Base-by-base conservation (phyloP, 1,139 yeast genomes). In the Barnettozyma hawaiiensis region DNA sequence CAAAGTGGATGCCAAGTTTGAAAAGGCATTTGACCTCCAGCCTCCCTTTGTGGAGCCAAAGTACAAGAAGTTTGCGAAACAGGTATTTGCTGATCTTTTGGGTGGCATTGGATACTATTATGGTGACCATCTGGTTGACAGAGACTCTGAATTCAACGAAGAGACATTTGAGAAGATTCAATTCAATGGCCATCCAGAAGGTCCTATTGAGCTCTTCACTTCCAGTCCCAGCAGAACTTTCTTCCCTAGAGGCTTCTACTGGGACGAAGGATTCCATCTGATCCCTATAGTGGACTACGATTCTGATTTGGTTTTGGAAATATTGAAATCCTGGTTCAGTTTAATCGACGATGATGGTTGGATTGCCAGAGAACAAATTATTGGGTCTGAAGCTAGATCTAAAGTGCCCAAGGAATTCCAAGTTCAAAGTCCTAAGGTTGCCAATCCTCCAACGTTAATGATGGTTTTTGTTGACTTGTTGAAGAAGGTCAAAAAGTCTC, bases 261-360 rank as follows among this genome's bases (percentile, higher is more conserved):
- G 99, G 99, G 99, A 94, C 63, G 98, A 94, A 65, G 99, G 99
- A 0, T 92, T 92, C 64, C 96, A 92, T 61, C 69, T 92, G 49
- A 69, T 90, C 32, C 96, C 96, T 4, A 68, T 92, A 29, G 63
- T 86, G 50, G 81, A 83, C 41, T 90, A 83, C 60, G 98, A 92
- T 61, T 75, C 87, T 9, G 96, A 89, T 58, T 68, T 92, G 36
- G 87, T 81, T 0, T 67, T 90, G 47, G 96, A 87, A 51, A 81
- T 92, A 22, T 61, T 89, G 47, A 75, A 82, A 55, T 85, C 96
- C 37, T 92, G 99, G 99, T 84, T 92, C 59, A 66, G 75, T 33
- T 66, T 86, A 42, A 85, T 89, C 48, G 97, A 92, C 60, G 96
- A 92, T 52, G 82, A 84, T 51, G 99, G 99, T 0, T 92, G 97